phyloP scores from a whole-genome alignment of 139 green algal species.

The Edaphochlamys debaryana region DNA sequence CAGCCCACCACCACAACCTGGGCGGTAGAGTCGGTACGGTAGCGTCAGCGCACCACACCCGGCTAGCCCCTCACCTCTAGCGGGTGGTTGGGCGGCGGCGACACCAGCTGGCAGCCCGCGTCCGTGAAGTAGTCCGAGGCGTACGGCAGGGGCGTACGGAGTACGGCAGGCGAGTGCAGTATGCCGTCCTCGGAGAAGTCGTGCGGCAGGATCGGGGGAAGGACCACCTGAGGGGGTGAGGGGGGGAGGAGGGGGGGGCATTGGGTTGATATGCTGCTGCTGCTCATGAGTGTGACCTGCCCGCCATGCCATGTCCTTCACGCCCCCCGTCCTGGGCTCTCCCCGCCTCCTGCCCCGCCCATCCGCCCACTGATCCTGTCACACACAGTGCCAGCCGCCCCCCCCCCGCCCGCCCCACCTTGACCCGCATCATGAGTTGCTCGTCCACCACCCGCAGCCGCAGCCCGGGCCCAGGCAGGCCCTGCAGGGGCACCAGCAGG shows the following conservation, averaged over 20 bases:
- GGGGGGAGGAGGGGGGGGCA: neutral
- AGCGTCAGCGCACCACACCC: too few species aligned
- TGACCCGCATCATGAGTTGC: slow-evolving; percentile 47
- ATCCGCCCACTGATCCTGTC: neutral
- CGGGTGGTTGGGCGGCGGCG: slow-evolving; percentile 27
- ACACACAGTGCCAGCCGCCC: neutral
- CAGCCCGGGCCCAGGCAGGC: slow-evolving; percentile 3
- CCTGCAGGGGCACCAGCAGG: slow-evolving; percentile 2
- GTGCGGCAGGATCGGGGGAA: slow-evolving; percentile 45
- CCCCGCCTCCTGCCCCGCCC: too few species aligned
- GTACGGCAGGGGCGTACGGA: slow-evolving; percentile 41
- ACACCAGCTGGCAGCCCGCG: slow-evolving; percentile 47
- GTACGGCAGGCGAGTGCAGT: slow-evolving; percentile 31
- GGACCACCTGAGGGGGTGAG: slow-evolving; percentile 37
- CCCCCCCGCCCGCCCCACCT: slow-evolving; percentile 35
- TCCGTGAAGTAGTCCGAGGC: slow-evolving; percentile 28
- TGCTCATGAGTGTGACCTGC: too few species aligned
- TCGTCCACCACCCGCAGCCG: slow-evolving; percentile 35
- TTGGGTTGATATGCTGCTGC: too few species aligned
- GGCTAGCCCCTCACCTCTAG: too few species aligned
- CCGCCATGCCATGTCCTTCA: neutral
- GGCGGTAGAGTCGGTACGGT: too few species aligned
- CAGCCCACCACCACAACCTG: too few species aligned
- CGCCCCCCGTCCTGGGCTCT: neutral
- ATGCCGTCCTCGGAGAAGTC: slow-evolving; percentile 51